These are phyloP conservation scores for Amniculicola lignicola DNA, from an alignment of 495 filamentous ascomycete genomes.

Conservation along the genomic window DNA sequence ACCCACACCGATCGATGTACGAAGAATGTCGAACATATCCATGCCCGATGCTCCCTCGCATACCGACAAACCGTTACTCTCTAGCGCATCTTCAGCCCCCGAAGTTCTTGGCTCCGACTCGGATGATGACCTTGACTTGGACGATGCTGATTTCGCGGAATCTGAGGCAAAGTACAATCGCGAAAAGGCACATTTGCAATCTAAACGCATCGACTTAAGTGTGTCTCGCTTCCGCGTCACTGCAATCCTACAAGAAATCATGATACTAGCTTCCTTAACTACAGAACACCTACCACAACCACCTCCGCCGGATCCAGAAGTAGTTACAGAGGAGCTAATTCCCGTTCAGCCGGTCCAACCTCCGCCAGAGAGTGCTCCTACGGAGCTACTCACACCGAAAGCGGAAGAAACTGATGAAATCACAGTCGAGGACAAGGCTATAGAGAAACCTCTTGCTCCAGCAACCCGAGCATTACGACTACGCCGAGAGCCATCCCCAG, in stretches of 20 bases:
- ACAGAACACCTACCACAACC: slow-evolving; percentile 22
- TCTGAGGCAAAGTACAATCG: slow-evolving; percentile 39
- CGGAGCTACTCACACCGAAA: slow-evolving; percentile 32
- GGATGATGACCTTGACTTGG: slow-evolving; percentile 42
- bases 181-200: slow-evolving; percentile 38
- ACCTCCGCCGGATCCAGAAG: slow-evolving; percentile 11
- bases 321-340: slow-evolving; percentile 8
- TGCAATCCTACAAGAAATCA: slow-evolving; percentile 36
- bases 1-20: slow-evolving; percentile 6
- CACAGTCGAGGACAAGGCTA: slow-evolving; percentile 21
- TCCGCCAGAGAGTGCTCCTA: slow-evolving; percentile 16
- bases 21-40: slow-evolving; percentile 26
- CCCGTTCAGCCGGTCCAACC: slow-evolving; percentile 1
- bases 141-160: slow-evolving; percentile 40
- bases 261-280: slow-evolving; percentile 24
- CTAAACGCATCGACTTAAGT: slow-evolving; percentile 40
- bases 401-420: slow-evolving; percentile 32
- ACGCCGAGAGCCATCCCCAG: slow-evolving; percentile 13
- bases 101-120: slow-evolving; percentile 31
- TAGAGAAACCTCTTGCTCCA: slow-evolving; percentile 10
- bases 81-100: slow-evolving; percentile 13
- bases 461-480: slow-evolving; percentile 6
- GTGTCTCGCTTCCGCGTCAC: slow-evolving; percentile 32
- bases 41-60: slow-evolving; percentile 25
- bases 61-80: slow-evolving; percentile 11